These are phyloP conservation scores for Exophiala mesophila DNA, from an alignment of 2,329 filamentous ascomycete species.

Conservation along the genomic window DNA sequence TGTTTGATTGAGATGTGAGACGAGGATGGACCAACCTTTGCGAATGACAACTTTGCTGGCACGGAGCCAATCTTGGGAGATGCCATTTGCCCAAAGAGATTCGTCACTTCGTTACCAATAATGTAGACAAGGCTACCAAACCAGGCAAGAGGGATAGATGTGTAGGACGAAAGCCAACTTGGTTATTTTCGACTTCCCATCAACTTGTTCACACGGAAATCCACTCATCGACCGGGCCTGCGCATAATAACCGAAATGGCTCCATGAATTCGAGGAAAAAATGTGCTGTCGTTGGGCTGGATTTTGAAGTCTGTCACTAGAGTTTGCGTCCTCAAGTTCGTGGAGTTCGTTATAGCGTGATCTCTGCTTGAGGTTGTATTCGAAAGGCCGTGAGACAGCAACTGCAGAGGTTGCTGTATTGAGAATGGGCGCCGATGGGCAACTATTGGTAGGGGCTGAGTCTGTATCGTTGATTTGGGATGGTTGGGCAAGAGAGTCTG, in stretches of 20 bases:
- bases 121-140: slow-evolving; percentile 17
- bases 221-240: slow-evolving; percentile 22
- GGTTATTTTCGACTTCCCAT: slow-evolving; percentile 12
- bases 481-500: no score
- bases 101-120: slow-evolving; percentile 27
- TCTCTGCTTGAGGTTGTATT: no score
- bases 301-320: no score
- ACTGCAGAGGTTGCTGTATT: no score
- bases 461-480: no score
- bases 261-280: slow-evolving; percentile 23
- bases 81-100: slow-evolving; percentile 27
- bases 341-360: no score
- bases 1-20: slow-evolving; percentile 9
- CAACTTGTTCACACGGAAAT: slow-evolving; percentile 22
- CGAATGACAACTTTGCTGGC: slow-evolving; percentile 63
- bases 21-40: slow-evolving; percentile 55
- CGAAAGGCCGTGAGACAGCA: no score
- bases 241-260: slow-evolving; percentile 19
- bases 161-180: slow-evolving; percentile 15
- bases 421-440: no score
- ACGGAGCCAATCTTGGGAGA: slow-evolving; percentile 26
- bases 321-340: no score
- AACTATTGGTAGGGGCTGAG: no score
- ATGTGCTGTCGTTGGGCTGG: slow-evolving; percentile 5
- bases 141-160: slow-evolving; percentile 20